Evolutionary conservation across 2,329 filamentous ascomycete genomes (phyloP), one percentile per base, ranked within the genome.

Genomic region (Hymenoscyphus scutula): DNA sequence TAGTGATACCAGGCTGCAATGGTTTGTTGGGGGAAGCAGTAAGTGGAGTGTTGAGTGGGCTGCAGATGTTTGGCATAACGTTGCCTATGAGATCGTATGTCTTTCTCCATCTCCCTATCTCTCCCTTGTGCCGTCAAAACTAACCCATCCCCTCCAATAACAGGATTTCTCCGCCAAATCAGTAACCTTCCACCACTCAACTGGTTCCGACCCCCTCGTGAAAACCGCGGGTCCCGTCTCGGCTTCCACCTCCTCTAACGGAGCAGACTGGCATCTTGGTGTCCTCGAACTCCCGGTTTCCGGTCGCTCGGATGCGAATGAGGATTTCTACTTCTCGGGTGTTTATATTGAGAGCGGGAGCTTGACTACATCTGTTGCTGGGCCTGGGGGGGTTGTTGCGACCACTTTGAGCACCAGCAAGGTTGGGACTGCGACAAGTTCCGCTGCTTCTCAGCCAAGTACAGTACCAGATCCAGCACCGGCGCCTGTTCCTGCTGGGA

Each of bases 241-340:
- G 5, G 84, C 80, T 0, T 82, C 81, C 56, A 84, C 88, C 4
- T 84, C 80, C 30, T 88, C 84, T 56, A 89, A 91, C 73, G 88
- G 87, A 45, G 82, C 81, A 2, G 89, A 91, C 72, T 91, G 87
- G 86, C 89, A 92, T 75, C 75, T 92, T 55, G 89, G 89, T 62
- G 84, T 89, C 27, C 78, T 91, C 59, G 84, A 89, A 67, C 78
- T 91, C 61, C 84, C 87, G 13, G 79, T 83, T 19, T 76, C 77
- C 37, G 84, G 84, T 0, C 82, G 82, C 56, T 74, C 80, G 54
- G 82, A 85, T 45, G 73, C 71, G 3, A 77, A 74, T 41, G 88
- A 90, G 78, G 88, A 91, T 71, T 87, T 87, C 78, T 90, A 84
- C 74, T 91, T 89, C 76, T 87, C 84, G 3, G 88, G 89, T 8